A percentile compares a stretch with the other conserved stretches of the same genome.
These are phyloP conservation scores for Byssochlamys sp. DNA, from an alignment of 2,329 filamentous ascomycete species.

Conservation along the genomic window DNA sequence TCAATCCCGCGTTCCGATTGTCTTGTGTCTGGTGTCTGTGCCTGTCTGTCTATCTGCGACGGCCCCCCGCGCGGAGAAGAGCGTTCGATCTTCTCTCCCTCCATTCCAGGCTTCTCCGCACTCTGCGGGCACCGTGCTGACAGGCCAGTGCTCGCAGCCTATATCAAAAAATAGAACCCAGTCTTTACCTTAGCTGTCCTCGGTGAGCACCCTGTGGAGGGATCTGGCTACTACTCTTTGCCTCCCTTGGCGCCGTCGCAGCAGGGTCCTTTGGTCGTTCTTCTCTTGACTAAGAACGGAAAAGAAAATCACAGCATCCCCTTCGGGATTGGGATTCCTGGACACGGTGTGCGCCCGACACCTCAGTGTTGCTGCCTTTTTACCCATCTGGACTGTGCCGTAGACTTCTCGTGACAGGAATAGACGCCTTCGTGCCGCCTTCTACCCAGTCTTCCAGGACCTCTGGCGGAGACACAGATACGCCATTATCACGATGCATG, in stretches of 20 bases:
- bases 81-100: background rate
- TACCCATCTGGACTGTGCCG: background rate
- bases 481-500: slow-evolving; percentile 43
- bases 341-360: background rate
- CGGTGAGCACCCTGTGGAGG: background rate
- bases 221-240: background rate
- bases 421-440: background rate
- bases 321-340: background rate
- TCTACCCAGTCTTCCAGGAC: background rate
- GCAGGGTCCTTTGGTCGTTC: background rate
- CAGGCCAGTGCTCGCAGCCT: background rate
- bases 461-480: background rate
- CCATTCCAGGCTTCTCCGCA: background rate
- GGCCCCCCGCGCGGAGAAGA: background rate
- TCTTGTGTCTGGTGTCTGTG: background rate
- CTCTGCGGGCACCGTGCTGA: background rate
- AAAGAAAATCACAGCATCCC: background rate
- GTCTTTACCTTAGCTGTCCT: background rate
- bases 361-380: background rate
- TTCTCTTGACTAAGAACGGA: background rate
- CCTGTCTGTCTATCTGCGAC: background rate
- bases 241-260: background rate
- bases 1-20: background rate
- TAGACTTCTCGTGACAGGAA: background rate
- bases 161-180: background rate